Evolutionary conservation across 805 yeast genomes (phyloP).

Genomic region (Nakazawaea molendinolei): DNA sequence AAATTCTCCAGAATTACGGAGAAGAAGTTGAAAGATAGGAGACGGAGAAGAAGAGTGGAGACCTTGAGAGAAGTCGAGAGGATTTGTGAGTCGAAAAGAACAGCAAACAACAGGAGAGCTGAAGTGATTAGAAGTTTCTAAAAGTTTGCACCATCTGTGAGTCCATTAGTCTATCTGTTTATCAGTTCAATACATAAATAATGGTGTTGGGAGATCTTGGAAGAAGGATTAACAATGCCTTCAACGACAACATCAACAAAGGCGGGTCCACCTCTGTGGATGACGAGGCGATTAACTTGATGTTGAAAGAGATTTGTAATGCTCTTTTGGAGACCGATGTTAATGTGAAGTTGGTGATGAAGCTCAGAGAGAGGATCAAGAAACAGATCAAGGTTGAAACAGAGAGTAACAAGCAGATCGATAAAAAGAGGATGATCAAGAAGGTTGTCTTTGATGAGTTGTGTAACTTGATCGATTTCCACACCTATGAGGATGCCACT

Average conservation of each 20-base stretch:
- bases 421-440: conserved; percentile 76
- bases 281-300: conserved; percentile 49
- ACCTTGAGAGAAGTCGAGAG: too few relatives aligned
- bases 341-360: conserved; percentile 76
- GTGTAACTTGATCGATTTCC: conserved; percentile 75
- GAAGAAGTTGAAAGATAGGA: too few relatives aligned
- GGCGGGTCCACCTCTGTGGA: conserved; percentile 52
- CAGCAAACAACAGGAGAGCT: too few relatives aligned
- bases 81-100: too few relatives aligned
- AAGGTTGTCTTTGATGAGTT: conserved; percentile 93
- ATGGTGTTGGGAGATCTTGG: conserved; percentile 84
- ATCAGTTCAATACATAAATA: conserved; percentile 23
- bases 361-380: conserved; percentile 66
- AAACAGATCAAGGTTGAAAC: conserved; percentile 43
- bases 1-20: too few relatives aligned
- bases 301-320: conserved; percentile 83
- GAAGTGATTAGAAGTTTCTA: too few relatives aligned
- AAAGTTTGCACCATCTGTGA: too few relatives aligned
- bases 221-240: conserved; percentile 67
- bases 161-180: too few relatives aligned
- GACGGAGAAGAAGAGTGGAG: too few relatives aligned
- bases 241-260: conserved; percentile 48
- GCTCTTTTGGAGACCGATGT: conserved; percentile 95
- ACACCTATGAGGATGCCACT: conserved; percentile 30
- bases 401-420: conserved; percentile 47